phyloP scores from a whole-genome alignment of 345 rosid genomes.

The Eucalyptus cloeziana region DNA sequence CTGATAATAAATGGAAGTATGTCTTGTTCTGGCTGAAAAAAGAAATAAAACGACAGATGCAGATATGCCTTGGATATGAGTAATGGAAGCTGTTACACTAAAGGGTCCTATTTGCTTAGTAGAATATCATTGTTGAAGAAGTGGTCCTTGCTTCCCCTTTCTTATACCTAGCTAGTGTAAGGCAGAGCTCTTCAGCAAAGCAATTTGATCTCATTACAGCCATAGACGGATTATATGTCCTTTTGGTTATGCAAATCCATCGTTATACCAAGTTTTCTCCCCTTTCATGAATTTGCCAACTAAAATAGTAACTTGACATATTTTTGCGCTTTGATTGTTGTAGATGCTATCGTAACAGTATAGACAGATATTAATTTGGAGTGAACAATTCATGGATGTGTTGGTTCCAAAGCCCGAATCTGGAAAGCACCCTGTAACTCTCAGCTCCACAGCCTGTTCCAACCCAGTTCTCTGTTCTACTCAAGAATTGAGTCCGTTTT shows the following conservation, averaged over 20 bases:
- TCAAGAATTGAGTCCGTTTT: not conserved
- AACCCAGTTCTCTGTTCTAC: not conserved
- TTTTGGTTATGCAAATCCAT: not conserved
- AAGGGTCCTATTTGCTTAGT: not conserved
- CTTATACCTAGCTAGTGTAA: not conserved
- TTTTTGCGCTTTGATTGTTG: not conserved
- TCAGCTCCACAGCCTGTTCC: not conserved
- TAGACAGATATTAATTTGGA: not conserved
- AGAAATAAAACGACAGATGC: not conserved
- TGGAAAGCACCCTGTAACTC: not conserved
- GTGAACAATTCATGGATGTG: not conserved
- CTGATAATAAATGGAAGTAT: not conserved
- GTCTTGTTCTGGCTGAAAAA: not conserved
- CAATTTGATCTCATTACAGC: not conserved
- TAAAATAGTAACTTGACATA: not conserved
- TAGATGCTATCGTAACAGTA: not conserved
- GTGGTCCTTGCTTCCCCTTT: not conserved
- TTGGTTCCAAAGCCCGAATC: not conserved
- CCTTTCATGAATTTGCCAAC: not conserved
- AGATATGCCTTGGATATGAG: not conserved
- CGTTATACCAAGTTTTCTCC: not conserved
- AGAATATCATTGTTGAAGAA: not conserved
- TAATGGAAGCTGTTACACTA: not conserved
- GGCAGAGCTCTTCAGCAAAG: not conserved
- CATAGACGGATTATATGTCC: not conserved